phyloP scores from a whole-genome alignment of 2,329 filamentous ascomycete species.

The Pezicula neosporulosa region DNA sequence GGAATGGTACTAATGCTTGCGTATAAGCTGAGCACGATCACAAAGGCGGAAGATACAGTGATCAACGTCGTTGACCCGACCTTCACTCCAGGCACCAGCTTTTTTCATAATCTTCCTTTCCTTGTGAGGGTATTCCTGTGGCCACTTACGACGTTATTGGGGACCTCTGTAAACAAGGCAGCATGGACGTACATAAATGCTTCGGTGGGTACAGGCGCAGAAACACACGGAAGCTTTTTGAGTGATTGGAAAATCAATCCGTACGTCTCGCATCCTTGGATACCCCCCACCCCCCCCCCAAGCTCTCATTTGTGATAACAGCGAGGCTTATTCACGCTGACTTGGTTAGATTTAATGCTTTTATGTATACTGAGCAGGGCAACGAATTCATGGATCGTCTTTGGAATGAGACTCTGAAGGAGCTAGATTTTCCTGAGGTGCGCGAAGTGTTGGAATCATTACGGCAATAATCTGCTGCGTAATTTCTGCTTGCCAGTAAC shows the following conservation, averaged over 20 bases:
- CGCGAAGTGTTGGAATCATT: too few relatives aligned
- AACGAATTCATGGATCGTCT: slow-evolving; percentile 28
- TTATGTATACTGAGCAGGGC: too few relatives aligned
- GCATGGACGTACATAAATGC: slow-evolving; percentile 46
- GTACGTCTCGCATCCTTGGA: too few relatives aligned
- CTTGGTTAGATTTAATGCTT: too few relatives aligned
- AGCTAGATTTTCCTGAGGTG: slow-evolving; percentile 23
- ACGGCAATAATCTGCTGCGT: too few relatives aligned
- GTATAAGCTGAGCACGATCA: slow-evolving; percentile 34
- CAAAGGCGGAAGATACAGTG: slow-evolving; percentile 27
- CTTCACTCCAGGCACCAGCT: slow-evolving; percentile 33
- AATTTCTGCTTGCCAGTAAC: too few relatives aligned
- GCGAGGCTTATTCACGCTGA: too few relatives aligned
- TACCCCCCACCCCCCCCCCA: too few relatives aligned
- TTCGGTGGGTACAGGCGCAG: slow-evolving; percentile 36
- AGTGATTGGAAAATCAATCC: slow-evolving; percentile 36
- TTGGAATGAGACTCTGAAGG: slow-evolving; percentile 33
- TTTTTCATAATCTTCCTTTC: slow-evolving; percentile 30
- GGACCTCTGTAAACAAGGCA: slow-evolving; percentile 31
- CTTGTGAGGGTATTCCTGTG: slow-evolving; percentile 15
- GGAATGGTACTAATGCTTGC: slow-evolving; percentile 29
- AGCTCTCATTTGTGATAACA: too few relatives aligned
- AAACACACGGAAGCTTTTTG: slow-evolving; percentile 46
- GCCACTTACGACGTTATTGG: slow-evolving; percentile 22
- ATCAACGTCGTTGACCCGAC: slow-evolving; percentile 32